Evolutionary conservation across 2,329 filamentous ascomycete genomes (phyloP), one percentile per base, ranked within the genome.

Genomic region (Talaromyces amestolkiae): DNA sequence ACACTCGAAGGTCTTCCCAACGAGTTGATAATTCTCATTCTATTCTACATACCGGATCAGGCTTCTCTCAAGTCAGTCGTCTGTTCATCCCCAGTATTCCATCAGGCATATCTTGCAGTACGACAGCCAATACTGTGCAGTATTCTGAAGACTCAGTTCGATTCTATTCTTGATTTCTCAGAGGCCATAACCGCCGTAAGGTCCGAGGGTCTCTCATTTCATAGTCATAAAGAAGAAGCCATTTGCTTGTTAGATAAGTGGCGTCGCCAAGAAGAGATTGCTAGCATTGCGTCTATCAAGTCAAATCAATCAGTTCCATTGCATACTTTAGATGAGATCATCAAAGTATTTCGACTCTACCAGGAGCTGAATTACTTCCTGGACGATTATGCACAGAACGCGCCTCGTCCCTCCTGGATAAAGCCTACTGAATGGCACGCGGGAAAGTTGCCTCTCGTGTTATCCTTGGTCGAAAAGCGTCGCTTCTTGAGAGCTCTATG

Each of bases 101-200:
- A 63, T 35, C 27, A 63, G 19, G 61, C 61, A 49, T 63, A 63
- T 43, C 51, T 47, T 27, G n/a, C 41, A 6, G 51, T 58, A 19
- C 31, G 61, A 58, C 39, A 31, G 7, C 22, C 19, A 49, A 27
- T 58, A 8, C 61, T 63, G 9, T 47, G 31, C 31, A 24, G 39
- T 3, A n/a, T 63, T 58, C 7, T 58, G 22, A 63, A 49, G 54
- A 43, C 39, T 5, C 51, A 58, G 35, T 58, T 39, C 37, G 17
- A 19, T 4, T 27, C 24, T 4, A 43, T 49, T 22, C 61, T 63
- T 13, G 51, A 58, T 17, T 9, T 58, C 2, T 11, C 37, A 8
- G 61, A 63, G 6, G 39, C 61, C 8, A 43, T 63, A n/a, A 63
- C 51, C 31, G 61, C 51, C 11, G 51, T 63, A 19, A 51, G 39